These are phyloP conservation scores for Syzygium aromaticum DNA, from an alignment of 345 rosid genomes.

Conservation along the genomic window DNA sequence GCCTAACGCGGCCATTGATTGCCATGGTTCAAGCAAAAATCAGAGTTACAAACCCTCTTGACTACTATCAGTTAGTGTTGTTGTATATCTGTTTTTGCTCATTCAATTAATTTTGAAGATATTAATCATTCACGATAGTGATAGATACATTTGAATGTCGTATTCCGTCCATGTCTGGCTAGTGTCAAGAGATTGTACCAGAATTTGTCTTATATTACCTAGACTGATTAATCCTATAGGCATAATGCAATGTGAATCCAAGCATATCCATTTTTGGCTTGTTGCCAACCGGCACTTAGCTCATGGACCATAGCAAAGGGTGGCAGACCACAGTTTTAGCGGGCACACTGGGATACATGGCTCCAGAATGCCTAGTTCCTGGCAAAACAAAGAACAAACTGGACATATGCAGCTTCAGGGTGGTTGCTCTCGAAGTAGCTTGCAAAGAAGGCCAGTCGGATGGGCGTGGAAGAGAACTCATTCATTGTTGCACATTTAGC, in stretches of 20 bases:
- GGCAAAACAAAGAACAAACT: slow-evolving; percentile 21
- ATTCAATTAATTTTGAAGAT: too few relatives aligned
- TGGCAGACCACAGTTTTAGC: slow-evolving; percentile 18
- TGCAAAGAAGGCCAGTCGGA: slow-evolving; percentile 9
- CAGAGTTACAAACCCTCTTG: not conserved
- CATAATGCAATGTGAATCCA: slow-evolving; percentile 7
- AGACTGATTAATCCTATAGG: not conserved
- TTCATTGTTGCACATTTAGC: too few relatives aligned
- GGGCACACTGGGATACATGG: slow-evolving; percentile 25
- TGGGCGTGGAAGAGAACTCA: not conserved
- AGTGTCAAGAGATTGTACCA: not conserved
- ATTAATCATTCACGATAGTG: slow-evolving; percentile 1
- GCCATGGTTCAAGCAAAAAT: not conserved
- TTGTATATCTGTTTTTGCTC: not conserved
- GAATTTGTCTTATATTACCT: not conserved
- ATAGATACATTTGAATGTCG: too few relatives aligned
- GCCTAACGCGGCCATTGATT: not conserved
- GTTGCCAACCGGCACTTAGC: slow-evolving; percentile 2
- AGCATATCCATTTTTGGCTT: slow-evolving; percentile 26
- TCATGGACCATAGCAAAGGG: slow-evolving; percentile 15
- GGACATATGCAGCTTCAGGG: slow-evolving; percentile 29
- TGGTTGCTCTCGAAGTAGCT: slow-evolving; percentile 24
- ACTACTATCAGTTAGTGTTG: not conserved
- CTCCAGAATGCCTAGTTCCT: slow-evolving; percentile 16
- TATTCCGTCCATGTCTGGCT: too few relatives aligned